Conservation (phyloP, 495 filamentous ascomycete species). For the Clohesyomyces aquaticus region DNA sequence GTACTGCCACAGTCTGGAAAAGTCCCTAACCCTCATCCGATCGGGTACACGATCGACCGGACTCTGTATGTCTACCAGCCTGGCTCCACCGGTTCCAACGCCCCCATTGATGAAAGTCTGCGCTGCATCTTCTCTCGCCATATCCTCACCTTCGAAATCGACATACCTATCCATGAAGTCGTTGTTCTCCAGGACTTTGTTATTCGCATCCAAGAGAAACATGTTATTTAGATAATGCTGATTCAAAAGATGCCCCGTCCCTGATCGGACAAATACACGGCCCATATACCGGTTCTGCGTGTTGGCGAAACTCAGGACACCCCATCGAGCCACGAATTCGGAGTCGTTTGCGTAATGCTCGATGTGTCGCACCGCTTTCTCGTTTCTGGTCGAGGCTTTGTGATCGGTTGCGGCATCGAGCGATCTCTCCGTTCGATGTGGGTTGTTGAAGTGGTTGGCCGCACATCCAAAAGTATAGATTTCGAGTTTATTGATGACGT, state of each 20-base stretch:
- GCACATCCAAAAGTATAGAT: conserved; percentile 86
- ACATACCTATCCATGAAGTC: conserved; percentile 64
- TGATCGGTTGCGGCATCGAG: background rate
- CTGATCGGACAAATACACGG: conserved; percentile 68
- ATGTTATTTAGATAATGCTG: conserved; percentile 84
- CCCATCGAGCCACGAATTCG: conserved; percentile 78
- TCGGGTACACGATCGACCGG: conserved; percentile 28
- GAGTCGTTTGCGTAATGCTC: conserved; percentile 82
- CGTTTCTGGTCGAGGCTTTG: conserved; percentile 9
- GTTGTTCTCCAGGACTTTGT: conserved; percentile 49
- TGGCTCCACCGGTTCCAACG: conserved; percentile 11
- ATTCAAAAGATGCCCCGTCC: conserved; percentile 71
- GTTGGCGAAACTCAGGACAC: conserved; percentile 69
- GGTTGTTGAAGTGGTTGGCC: conserved; percentile 89
- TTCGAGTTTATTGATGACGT: conserved; percentile 70
- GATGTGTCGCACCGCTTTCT: conserved; percentile 67
- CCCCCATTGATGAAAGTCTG: conserved; percentile 19
- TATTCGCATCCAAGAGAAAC: conserved; percentile 61
- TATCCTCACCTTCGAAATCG: conserved; percentile 30
- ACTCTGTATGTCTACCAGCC: conserved; percentile 33
- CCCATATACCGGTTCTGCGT: conserved; percentile 69
- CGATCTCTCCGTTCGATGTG: conserved; percentile 51
- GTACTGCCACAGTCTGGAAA: conserved; percentile 76
- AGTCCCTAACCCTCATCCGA: conserved; percentile 60
- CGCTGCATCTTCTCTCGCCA: conserved; percentile 16